Conservation (phyloP, 495 filamentous ascomycete species). For the Trichoderma orchidacearum region DNA sequence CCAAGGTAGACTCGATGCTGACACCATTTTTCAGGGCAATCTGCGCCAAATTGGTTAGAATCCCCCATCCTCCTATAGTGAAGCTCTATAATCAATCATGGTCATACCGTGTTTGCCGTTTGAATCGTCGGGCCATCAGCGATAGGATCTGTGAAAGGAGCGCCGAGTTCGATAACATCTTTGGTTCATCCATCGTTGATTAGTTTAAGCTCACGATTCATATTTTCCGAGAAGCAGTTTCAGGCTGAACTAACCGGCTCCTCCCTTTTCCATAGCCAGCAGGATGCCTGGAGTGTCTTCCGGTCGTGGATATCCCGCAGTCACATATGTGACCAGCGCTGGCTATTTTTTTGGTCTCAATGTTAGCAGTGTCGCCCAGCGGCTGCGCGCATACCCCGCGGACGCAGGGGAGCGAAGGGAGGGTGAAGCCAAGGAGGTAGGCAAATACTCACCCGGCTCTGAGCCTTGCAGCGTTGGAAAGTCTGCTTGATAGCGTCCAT, state of each 20-base stretch:
- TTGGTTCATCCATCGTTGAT: neutral
- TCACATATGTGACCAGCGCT: conserved; percentile 91
- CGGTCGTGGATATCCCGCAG: conserved; percentile 80
- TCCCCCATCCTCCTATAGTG: neutral
- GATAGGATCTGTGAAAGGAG: conserved; percentile 97
- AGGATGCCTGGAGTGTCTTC: conserved; percentile 73
- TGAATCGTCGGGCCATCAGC: conserved; percentile 93
- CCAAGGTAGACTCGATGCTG: conserved; percentile 59
- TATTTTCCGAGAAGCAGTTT: neutral
- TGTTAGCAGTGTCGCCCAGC: conserved; percentile 5
- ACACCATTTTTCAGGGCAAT: conserved; percentile 78
- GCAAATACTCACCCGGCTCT: conserved; percentile 44
- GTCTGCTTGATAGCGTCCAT: conserved; percentile 75
- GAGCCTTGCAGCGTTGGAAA: conserved; percentile 76
- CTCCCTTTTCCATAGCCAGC: conserved; percentile 82
- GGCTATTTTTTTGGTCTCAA: conserved; percentile 20
- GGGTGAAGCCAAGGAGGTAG: too few relatives aligned
- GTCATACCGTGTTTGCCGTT: conserved; percentile 62
- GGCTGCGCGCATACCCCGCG: neutral
- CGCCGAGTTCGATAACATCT: conserved; percentile 75
- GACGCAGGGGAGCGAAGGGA: neutral
- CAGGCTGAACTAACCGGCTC: conserved; percentile 50
- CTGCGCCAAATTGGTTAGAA: conserved; percentile 7
- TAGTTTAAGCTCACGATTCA: neutral
- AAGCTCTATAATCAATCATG: neutral